These are phyloP conservation scores for Drechslerella stenobrocha DNA, from an alignment of 2,329 filamentous ascomycete genomes.

Conservation along the genomic window DNA sequence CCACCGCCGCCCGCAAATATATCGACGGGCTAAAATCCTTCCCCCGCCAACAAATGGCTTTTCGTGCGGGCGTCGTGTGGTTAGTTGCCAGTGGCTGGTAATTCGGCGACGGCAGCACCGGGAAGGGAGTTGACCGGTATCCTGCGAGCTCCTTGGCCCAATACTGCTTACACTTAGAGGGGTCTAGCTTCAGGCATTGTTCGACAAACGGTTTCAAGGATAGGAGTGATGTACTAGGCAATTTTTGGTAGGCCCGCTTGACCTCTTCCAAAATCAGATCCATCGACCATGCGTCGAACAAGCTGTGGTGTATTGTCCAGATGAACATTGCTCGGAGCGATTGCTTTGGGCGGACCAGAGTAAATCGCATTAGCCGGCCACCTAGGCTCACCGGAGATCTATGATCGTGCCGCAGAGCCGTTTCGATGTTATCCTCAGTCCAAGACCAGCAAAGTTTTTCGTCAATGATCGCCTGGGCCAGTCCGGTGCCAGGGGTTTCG, in stretches of 20 bases:
- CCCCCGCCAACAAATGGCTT: too few species aligned
- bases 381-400: not conserved
- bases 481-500: slow-evolving; percentile 52
- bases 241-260: not conserved
- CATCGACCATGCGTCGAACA: slow-evolving; percentile 4
- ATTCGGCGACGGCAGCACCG: too few species aligned
- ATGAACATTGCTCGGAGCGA: not conserved
- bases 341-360: too few species aligned
- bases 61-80: too few species aligned
- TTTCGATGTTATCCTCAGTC: not conserved
- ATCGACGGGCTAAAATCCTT: too few species aligned
- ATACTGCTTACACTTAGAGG: too few species aligned
- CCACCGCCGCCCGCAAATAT: slow-evolving; percentile 52
- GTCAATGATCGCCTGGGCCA: not conserved
- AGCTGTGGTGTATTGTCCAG: slow-evolving; percentile 1
- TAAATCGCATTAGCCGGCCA: too few species aligned
- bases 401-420: not conserved
- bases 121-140: too few species aligned
- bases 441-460: not conserved
- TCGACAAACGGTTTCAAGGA: too few species aligned
- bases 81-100: too few species aligned
- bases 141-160: too few species aligned
- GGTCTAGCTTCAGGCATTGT: too few species aligned
- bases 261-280: not conserved
- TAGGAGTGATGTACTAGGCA: not conserved